Base-by-base conservation (phyloP, 805 yeast genomes). In the Saccharomycopsis sp. region DNA sequence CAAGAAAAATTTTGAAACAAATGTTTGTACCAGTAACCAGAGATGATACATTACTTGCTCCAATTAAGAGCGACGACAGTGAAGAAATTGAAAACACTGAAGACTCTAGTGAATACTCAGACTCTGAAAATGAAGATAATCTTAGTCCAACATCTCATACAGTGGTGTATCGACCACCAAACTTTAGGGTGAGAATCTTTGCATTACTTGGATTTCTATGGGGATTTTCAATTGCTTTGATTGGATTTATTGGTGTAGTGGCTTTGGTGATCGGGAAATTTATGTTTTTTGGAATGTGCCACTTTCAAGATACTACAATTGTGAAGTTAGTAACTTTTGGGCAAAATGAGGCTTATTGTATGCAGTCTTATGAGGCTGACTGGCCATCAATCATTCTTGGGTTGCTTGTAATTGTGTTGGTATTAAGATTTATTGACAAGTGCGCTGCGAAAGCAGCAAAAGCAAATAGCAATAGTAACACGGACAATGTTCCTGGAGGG, bases 111-210 rank as follows among this genome's bases (percentile, higher is more conserved):
- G 52, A 51, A 22, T 52, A 46, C n/a, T 69, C 67, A 13, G 66
- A 65, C 14, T 55, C 66, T n/a, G 71, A 66, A 32, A 68, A 64
- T 17, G 69, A 66, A 42, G 64, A 65, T 11, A n/a, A n/a, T n/a
- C 59, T 66, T 0, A 63, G 62, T 21, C 63, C 67, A 22, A 65
- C 67, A 45, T 60, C 62, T 1, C 87, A 89, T 60, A 70, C 75
- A 2, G 75, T 89, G 23, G 96, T 89, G 2, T 94, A 89, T 63
- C 70, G 86, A 37, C 97, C 99, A 3, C 95, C 95, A 1, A 53
- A 71, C 40, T 85, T 90, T 60, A 71, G 77, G 41, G 26, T 56
- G 2, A 70, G 96, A 47, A 70, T 87, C 28, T 65, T 72, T 19
- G 63, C 56, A 0, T 58, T 84, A 36, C 61, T 76, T 19, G 50